Evolutionary conservation across 306 rosid genomes (phyloP), one percentile per base, ranked within the genome.

Genomic region (Pachyrhizus erosus): DNA sequence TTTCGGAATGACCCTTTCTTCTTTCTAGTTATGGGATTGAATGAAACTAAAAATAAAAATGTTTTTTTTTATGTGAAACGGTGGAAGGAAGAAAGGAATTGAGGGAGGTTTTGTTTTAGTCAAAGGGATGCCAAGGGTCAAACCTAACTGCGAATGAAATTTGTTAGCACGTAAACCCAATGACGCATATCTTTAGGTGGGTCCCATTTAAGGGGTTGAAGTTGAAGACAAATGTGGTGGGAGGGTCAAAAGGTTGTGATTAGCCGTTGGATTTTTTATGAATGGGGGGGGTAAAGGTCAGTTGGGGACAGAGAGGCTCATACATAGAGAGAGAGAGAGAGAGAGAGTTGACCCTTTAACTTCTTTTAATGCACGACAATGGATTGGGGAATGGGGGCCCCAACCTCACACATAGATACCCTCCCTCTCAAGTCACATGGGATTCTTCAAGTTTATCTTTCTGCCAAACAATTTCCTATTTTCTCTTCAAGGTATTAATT

Each of bases 281-380:
- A 34, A 33, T 4, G 5, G 7, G 39, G 7, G 39, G 6, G 4
- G 4, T 37, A 27, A 27, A 27, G 31, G 49, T 81, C 66, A 78
- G 92, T 91, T 92, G 90, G 83, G 34, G 92, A 92, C 93, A 88
- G 89, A 48, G 84, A 71, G 87, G 89, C 82, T 83, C 0, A 26
- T 2, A 60, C 26, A 76, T 29, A n/a, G n/a, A n/a, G n/a, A n/a
- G n/a, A n/a, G n/a, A n/a, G 10, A 37, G 42, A 37, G 42, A 34
- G 40, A 77, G 37, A 77, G 84, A 86, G 94, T 93, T 93, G 96
- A 93, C 96, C 94, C 92, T 85, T 89, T 86, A 61, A 60, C 92
- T 67, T 75, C 92, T 86, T 90, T 93, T 86, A 74, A 91, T 87
- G 92, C 90, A 85, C n/a, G 24, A 20, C 42, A 37, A 37, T 37